Percentiles rank a stretch among this genome's conserved stretches.
These are phyloP conservation scores for Alternaria burnsii DNA, from an alignment of 2,329 filamentous ascomycete species.

Conservation along the genomic window DNA sequence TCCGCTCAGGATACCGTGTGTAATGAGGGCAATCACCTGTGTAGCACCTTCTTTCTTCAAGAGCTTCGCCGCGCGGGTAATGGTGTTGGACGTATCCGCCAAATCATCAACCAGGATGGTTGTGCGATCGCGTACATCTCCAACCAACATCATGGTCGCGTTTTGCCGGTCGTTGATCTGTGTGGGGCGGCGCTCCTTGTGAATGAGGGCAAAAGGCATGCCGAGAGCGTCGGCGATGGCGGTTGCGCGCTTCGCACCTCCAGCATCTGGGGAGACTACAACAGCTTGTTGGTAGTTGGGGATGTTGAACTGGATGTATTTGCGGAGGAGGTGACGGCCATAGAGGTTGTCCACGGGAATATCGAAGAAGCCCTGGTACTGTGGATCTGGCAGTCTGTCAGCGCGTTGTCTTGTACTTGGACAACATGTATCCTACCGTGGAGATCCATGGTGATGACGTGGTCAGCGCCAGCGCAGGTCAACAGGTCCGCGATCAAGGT, in stretches of 20 bases:
- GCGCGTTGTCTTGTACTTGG: neutral
- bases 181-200: constrained; percentile 94
- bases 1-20: constrained; percentile 93
- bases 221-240: constrained; percentile 92
- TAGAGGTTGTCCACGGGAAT: constrained; percentile 98
- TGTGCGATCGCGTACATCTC: constrained; percentile 79
- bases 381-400: constrained; percentile 73
- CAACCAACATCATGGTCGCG: constrained; percentile 92
- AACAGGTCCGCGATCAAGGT: constrained; percentile 93
- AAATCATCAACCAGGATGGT: constrained; percentile 95
- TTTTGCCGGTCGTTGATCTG: constrained; percentile 84
- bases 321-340: constrained; percentile 75
- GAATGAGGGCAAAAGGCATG: constrained; percentile 96
- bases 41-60: constrained; percentile 92
- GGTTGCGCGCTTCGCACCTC: constrained; percentile 94
- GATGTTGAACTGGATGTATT: constrained; percentile 80
- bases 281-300: constrained; percentile 86
- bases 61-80: constrained; percentile 95
- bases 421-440: constrained; percentile 31
- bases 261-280: constrained; percentile 94
- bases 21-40: constrained; percentile 88
- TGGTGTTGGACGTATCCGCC: constrained; percentile 95
- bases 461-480: constrained; percentile 94
- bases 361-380: constrained; percentile 99
- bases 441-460: constrained; percentile 97